Conservation (phyloP, 108 stramenopile species). For the Nannochloropsis salina region DNA sequence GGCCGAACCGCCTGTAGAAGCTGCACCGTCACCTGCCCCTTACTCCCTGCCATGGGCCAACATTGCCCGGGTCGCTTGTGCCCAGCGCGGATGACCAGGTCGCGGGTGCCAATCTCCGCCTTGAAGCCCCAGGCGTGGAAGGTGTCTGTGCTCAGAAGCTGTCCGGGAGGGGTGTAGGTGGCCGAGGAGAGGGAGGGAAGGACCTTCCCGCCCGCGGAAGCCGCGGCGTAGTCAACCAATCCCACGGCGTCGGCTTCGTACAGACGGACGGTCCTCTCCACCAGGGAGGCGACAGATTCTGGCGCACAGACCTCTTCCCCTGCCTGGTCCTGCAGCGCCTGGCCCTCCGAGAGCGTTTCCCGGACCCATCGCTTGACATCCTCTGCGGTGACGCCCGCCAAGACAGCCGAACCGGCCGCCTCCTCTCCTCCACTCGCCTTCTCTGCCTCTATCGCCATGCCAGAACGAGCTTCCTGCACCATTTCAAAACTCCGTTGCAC, state of each 20-base stretch:
- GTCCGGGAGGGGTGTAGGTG: conserved; percentile 25
- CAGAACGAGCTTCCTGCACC: no score
- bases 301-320: no score
- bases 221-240: conserved; percentile 38
- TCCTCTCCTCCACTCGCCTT: no score
- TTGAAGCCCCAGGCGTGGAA: conserved; percentile 35
- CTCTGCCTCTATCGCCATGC: no score
- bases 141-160: neutral
- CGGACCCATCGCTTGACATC: no score
- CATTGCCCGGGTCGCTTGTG: neutral
- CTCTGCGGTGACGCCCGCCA: no score
- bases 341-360: no score
- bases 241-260: conserved; percentile 28
- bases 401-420: no score
- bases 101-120: conserved; percentile 36
- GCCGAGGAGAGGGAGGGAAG: conserved; percentile 26
- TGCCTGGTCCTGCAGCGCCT: no score
- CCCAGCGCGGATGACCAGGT: conserved; percentile 23
- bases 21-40: conserved; percentile 27
- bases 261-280: neutral
- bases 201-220: conserved; percentile 26
- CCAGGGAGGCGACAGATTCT: no score
- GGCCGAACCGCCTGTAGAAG: conserved; percentile 12
- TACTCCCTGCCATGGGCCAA: conserved; percentile 16
- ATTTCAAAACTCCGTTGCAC: no score